A percentile compares a stretch with the other conserved stretches of the same genome.
Evolutionary conservation across 192 early-diverging fungal species (phyloP).

Genomic region (Rhizoclosmatium globosum): DNA sequence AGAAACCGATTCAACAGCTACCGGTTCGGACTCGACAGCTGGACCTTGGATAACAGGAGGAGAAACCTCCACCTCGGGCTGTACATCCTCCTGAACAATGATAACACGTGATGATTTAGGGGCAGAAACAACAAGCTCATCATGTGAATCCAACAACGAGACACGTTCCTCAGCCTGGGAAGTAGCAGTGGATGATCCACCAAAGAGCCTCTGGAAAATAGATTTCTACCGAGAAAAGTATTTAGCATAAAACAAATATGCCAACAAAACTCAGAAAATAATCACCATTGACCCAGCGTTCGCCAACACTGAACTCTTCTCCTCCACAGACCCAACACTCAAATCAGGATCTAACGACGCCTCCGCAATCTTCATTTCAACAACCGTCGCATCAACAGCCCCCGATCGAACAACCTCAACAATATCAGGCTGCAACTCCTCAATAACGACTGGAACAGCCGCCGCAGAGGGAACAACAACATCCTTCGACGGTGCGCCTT

Average conservation of each 20-base stretch:
- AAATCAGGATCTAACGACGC: background rate
- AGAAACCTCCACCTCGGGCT: background rate
- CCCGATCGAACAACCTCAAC: no score
- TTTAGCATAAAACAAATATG: background rate
- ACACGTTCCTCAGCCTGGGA: background rate
- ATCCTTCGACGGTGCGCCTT: background rate
- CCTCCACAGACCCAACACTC: slow-evolving; percentile 1
- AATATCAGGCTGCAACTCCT: no score
- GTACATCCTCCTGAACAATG: background rate
- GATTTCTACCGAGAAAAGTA: background rate
- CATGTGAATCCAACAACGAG: background rate
- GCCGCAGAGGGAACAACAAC: no score
- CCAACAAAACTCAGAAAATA: background rate
- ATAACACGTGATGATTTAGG: background rate
- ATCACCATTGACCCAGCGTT: slow-evolving; percentile 12
- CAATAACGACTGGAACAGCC: no score
- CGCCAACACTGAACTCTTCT: slow-evolving; percentile 11
- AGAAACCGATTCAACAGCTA: no score
- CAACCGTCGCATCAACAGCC: background rate
- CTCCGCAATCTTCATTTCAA: slow-evolving; percentile 17
- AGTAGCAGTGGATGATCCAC: background rate
- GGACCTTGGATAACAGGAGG: no score
- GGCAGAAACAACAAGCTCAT: background rate
- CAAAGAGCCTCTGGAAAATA: background rate
- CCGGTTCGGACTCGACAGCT: no score